Conservation (phyloP, 2,329 filamentous ascomycete species). For the Simplicillium sp. region DNA sequence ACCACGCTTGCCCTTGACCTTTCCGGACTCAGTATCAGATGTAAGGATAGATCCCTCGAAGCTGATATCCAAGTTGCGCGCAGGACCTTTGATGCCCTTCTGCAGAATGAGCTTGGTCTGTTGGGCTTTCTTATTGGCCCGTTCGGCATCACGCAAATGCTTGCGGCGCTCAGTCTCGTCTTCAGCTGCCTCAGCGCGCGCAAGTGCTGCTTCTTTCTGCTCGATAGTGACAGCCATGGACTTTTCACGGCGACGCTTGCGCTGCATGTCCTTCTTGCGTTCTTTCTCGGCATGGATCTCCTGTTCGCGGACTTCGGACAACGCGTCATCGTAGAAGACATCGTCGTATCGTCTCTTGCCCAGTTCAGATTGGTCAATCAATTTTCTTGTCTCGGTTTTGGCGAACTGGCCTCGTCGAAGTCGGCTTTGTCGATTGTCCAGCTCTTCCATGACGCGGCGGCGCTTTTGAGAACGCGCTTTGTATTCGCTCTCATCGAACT, state of each 20-base stretch:
- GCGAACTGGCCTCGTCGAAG: slow-evolving; percentile 51
- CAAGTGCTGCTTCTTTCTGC: slow-evolving; percentile 74
- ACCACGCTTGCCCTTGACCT: slow-evolving; percentile 42
- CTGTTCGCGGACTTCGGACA: slow-evolving; percentile 79
- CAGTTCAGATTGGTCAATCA: slow-evolving; percentile 58
- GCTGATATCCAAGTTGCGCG: slow-evolving; percentile 62
- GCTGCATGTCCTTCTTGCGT: slow-evolving; percentile 99
- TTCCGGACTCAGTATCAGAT: slow-evolving; percentile 44
- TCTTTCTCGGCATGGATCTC: slow-evolving; percentile 94
- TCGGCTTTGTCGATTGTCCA: slow-evolving; percentile 57
- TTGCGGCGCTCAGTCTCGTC: slow-evolving; percentile 77
- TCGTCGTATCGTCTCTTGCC: slow-evolving; percentile 71
- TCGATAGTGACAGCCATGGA: slow-evolving; percentile 91
- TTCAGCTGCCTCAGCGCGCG: slow-evolving; percentile 66
- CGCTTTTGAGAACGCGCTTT: slow-evolving; percentile 57
- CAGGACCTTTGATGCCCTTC: slow-evolving; percentile 74
- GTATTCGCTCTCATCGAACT: slow-evolving; percentile 36
- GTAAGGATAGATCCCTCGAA: slow-evolving; percentile 76
- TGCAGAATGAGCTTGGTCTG: slow-evolving; percentile 82
- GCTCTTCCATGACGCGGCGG: slow-evolving; percentile 51
- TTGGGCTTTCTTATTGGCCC: slow-evolving; percentile 85
- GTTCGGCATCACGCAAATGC: slow-evolving; percentile 76
- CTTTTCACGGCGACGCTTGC: slow-evolving; percentile 90
- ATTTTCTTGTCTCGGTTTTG: slow-evolving; percentile 46
- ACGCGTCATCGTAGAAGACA: slow-evolving; percentile 68